phyloP scores from a whole-genome alignment of 768 basidiomycete genomes.

The Neoboletus brunneissimus region DNA sequence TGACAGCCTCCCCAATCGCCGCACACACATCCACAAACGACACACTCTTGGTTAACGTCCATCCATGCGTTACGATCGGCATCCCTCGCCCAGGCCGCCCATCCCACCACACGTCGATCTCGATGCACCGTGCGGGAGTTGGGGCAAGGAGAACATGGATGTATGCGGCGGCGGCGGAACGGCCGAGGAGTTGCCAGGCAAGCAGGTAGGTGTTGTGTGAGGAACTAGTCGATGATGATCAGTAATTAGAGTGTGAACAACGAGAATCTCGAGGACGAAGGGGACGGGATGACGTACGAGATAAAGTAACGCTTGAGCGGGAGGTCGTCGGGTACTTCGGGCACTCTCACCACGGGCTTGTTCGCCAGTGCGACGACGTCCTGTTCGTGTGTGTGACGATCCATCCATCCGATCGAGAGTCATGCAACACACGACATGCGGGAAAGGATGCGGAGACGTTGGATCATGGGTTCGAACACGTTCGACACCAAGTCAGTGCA shows the following conservation, averaged over 20 bases:
- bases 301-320: slow-evolving; percentile 58
- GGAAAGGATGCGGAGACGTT: neutral
- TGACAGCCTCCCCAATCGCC: slow-evolving; percentile 32
- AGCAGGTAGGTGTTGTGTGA: slow-evolving; percentile 69
- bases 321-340: slow-evolving; percentile 39
- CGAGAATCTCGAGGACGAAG: neutral
- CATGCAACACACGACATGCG: neutral
- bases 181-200: slow-evolving; percentile 54
- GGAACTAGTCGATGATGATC: slow-evolving; percentile 30
- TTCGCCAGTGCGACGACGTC: slow-evolving; percentile 31
- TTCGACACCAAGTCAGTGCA: neutral
- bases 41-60: slow-evolving; percentile 53
- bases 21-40: slow-evolving; percentile 50
- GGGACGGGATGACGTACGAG: slow-evolving; percentile 34
- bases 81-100: slow-evolving; percentile 40
- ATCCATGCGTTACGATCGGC: slow-evolving; percentile 58
- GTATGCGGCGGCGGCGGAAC: slow-evolving; percentile 52
- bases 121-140: slow-evolving; percentile 50
- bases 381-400: slow-evolving; percentile 17
- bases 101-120: slow-evolving; percentile 64
- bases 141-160: slow-evolving; percentile 49
- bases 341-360: slow-evolving; percentile 35
- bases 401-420: too few relatives aligned
- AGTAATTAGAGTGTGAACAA: neutral
- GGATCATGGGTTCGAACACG: neutral